Percentiles rank a stretch among this genome's conserved stretches.
Evolutionary conservation across 106 monocot species (phyloP).

Genomic region (Allium cepa): DNA sequence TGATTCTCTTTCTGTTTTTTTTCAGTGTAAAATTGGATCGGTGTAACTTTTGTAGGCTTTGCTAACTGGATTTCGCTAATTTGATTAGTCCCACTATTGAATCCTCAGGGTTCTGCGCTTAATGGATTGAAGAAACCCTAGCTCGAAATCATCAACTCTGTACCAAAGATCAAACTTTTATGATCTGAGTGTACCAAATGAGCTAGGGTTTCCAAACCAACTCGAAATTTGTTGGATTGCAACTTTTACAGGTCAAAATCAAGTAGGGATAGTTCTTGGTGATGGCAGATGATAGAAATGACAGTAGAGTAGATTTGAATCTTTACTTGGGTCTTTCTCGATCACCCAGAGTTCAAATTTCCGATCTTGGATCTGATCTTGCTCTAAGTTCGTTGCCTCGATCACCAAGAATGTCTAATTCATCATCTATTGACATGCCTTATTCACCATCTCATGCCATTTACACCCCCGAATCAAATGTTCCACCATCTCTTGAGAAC

Average conservation of each 20-base stretch:
- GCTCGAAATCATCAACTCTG: neutral
- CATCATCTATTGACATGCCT: neutral
- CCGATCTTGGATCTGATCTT: constrained; percentile 69
- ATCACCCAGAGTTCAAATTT: constrained; percentile 30
- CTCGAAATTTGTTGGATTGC: neutral
- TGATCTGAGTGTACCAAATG: neutral
- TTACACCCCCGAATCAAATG: neutral
- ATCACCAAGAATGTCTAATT: constrained; percentile 11
- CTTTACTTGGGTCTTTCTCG: constrained; percentile 67
- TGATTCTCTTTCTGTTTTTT: too few relatives aligned
- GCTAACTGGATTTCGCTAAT: too few relatives aligned
- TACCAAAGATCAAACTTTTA: neutral
- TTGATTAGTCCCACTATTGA: too few relatives aligned
- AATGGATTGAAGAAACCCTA: neutral
- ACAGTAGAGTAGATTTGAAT: constrained; percentile 69
- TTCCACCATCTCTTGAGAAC: constrained; percentile 1
- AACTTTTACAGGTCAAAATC: too few relatives aligned
- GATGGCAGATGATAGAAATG: constrained; percentile 33
- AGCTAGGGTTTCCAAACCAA: neutral
- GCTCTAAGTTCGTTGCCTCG: constrained; percentile 42
- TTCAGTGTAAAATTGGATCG: too few relatives aligned
- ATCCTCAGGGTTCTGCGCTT: neutral
- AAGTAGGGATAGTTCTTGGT: neutral
- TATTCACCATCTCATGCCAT: constrained; percentile 29
- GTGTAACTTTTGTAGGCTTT: too few relatives aligned